phyloP scores from a whole-genome alignment of 2,329 filamentous ascomycete genomes.

The Diatrype stigma region DNA sequence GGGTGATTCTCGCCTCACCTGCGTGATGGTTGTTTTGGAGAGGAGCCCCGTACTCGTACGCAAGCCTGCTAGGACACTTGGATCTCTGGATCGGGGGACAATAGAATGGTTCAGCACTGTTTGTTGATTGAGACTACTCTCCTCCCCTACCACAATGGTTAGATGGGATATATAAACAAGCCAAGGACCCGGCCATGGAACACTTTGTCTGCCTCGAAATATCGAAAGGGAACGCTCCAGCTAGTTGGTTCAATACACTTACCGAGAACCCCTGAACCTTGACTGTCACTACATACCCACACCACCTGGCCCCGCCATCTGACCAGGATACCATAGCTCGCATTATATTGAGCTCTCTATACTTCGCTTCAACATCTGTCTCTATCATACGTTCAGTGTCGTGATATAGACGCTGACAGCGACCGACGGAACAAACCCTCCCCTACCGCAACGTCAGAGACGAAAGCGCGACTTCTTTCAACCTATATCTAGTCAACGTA shows the following conservation, averaged over 20 bases:
- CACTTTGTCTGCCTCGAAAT: conserved; percentile 6
- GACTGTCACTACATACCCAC: conserved; percentile 15
- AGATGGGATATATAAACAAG: conserved; percentile 21
- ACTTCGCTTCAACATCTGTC: not conserved
- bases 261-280: conserved; percentile 10
- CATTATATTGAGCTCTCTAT: conserved; percentile 1
- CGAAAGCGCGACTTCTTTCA: not conserved
- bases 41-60: conserved; percentile 33
- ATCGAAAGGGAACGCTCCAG: conserved; percentile 6
- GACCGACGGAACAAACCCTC: not conserved
- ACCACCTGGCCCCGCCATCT: conserved; percentile 14
- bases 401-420: not conserved
- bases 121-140: not conserved
- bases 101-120: conserved; percentile 5
- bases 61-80: conserved; percentile 37
- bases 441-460: not conserved
- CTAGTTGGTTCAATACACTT: conserved; percentile 1
- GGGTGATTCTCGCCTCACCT: conserved; percentile 23
- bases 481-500: not conserved
- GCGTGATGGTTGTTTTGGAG: conserved; percentile 46
- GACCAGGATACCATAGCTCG: conserved; percentile 3
- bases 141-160: not conserved
- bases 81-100: conserved; percentile 8
- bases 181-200: conserved; percentile 19
- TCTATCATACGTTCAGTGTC: not conserved